phyloP scores from a whole-genome alignment of 768 basidiomycete species.

The Leccinellum albellum region DNA sequence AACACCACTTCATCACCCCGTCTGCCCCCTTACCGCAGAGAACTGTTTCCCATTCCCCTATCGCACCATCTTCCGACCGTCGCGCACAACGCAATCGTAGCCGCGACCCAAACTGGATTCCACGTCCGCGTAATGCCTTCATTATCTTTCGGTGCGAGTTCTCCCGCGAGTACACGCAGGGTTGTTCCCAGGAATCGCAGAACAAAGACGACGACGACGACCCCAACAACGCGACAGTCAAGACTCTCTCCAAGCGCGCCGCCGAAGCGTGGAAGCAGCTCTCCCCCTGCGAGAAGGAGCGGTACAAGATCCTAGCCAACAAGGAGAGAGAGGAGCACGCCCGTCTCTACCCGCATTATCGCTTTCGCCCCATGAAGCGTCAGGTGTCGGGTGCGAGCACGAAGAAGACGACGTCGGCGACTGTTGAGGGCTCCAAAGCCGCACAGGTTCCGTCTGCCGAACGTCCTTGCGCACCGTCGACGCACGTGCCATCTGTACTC shows the following conservation, averaged over 20 bases:
- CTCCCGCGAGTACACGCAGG: slow-evolving; percentile 43
- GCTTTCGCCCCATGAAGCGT: slow-evolving; percentile 54
- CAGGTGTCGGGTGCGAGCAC: slow-evolving; percentile 11
- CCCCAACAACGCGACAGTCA: slow-evolving; percentile 30
- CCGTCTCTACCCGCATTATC: slow-evolving; percentile 56
- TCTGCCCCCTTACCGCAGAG: background rate
- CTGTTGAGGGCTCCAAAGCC: slow-evolving; percentile 10
- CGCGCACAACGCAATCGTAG: slow-evolving; percentile 38
- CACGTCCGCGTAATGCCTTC: slow-evolving; percentile 67
- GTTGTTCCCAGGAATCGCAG: slow-evolving; percentile 30
- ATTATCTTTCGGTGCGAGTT: slow-evolving; percentile 73
- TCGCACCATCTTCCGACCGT: slow-evolving; percentile 38
- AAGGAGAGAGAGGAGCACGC: slow-evolving; percentile 56
- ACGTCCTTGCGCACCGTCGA: background rate
- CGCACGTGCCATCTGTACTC: slow-evolving; percentile 16
- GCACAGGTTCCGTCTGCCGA: slow-evolving; percentile 2
- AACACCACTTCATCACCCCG: background rate
- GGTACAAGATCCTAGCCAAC: slow-evolving; percentile 52
- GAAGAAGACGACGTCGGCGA: slow-evolving; percentile 11
- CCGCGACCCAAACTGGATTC: slow-evolving; percentile 55
- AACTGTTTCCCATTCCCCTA: slow-evolving; percentile 1
- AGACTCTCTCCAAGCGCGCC: slow-evolving; percentile 72
- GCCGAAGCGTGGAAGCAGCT: slow-evolving; percentile 72
- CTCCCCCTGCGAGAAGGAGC: slow-evolving; percentile 41
- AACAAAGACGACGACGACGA: slow-evolving; percentile 23